These are phyloP conservation scores for Metroxylon sagu DNA, from an alignment of 176 grass and related monocot species.

Conservation along the genomic window DNA sequence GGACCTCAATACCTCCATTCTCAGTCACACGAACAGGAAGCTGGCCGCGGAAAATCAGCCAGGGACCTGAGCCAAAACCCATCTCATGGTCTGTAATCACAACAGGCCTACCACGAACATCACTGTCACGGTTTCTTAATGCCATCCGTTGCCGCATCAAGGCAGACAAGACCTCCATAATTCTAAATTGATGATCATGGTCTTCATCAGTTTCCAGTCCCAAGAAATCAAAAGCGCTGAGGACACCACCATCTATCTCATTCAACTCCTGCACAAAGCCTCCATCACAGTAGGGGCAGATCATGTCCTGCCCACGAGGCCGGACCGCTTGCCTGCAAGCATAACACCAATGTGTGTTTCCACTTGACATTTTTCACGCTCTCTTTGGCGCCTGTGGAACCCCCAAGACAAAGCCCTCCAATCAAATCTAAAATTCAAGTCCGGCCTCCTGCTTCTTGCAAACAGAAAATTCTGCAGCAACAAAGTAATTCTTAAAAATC, in stretches of 20 bases:
- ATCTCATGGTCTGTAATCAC: not conserved
- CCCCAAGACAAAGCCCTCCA: too few relatives aligned
- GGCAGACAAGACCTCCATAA: slow-evolving; percentile 7
- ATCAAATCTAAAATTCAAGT: too few relatives aligned
- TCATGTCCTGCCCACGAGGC: not conserved
- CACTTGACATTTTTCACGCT: not conserved
- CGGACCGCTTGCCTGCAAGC: slow-evolving; percentile 10
- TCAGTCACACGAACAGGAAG: slow-evolving; percentile 5
- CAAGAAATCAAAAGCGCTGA: not conserved
- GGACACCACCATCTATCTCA: not conserved
- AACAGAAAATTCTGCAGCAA: too few relatives aligned
- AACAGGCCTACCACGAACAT: not conserved
- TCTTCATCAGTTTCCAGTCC: not conserved
- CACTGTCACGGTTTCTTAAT: not conserved
- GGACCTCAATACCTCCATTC: not conserved
- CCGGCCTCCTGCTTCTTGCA: too few relatives aligned
- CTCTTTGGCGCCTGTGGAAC: too few relatives aligned
- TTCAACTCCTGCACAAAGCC: slow-evolving; percentile 11
- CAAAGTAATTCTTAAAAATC: too few relatives aligned
- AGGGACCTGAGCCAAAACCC: slow-evolving; percentile 2
- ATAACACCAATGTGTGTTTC: slow-evolving; percentile 12
- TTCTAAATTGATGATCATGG: not conserved
- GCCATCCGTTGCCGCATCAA: not conserved
- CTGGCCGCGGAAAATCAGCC: slow-evolving; percentile 9
- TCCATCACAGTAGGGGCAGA: slow-evolving; percentile 4